Base-by-base conservation (phyloP, 495 filamentous ascomycete genomes). In the Lasiosphaeria miniovina region DNA sequence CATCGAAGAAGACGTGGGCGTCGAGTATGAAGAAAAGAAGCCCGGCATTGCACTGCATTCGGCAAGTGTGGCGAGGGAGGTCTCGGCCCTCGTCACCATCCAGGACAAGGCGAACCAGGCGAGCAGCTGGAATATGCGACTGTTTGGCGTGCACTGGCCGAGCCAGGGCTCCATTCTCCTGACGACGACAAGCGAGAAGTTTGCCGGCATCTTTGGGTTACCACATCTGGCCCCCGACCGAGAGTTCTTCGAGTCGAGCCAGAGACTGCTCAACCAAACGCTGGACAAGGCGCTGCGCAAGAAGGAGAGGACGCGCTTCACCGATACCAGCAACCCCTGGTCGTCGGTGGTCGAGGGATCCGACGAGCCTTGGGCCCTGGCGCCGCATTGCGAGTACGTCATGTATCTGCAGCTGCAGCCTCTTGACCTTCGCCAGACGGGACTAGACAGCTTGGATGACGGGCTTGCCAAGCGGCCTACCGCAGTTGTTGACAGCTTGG, bases 101-200 rank as follows among this genome's bases (percentile, higher is more conserved):
- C 82, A 90, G 67, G 90, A 90, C 61, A 81, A 86, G 36, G 79
- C 75, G 14, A 85, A 82, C 50, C 83, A 77, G 71, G 84, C 88
- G 34, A 84, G 84, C 68, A 88, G 84, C 63, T 90, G 87, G 83
- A 85, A 90, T 57, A 79, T 95, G 69, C 81, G 80, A 32, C 72
- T 96, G 43, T 84, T 89, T 65, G 94, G 94, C 17, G 82, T 94
- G 4, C 93, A 97, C 76, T 93, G 90, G 76, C 85, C 87, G 33
- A 77, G 82, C 33, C 80, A 85, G 50, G 94, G 94, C 4, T 80
- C 82, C 5, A 86, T 95, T 46, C 72, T 97, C 14, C 70, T 97
- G 54, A 89, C 86, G 7, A 97, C 94, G 1, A 90, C 92, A 11
- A 95, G 90, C 67, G 89, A 96, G 69, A 96, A 95, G 75, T 97